Evolutionary conservation across 2,329 filamentous ascomycete species (phyloP), one percentile per base, ranked within the genome.

Genomic region (Diplodia mutila): DNA sequence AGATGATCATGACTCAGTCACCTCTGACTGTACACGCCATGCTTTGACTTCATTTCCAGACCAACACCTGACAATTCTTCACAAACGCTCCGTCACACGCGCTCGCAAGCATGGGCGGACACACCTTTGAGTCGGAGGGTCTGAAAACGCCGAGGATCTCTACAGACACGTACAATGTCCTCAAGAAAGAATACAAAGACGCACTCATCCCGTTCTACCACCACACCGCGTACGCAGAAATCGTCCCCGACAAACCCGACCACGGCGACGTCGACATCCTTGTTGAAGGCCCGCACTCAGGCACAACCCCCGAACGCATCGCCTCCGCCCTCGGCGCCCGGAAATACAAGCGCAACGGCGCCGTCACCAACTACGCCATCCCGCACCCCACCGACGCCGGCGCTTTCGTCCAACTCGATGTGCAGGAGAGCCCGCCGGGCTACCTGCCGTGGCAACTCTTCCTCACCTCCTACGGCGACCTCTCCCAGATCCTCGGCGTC

Each of bases 251-350:
- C 1, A 95, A 95, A 77, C 51, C 71, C 0, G 86, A 88, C 71
- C 85, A 87, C 73, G 92, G 92, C 23, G 92, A 95, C 71, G 80
- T 96, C 46, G 92, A 95, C 77, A 82, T 94, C 68, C 77, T 93
- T 1, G 84, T 92, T 1, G 79, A 72, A 66, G 69, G 61, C 8
- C 70, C 74, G 3, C 61, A 71, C 25, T 57, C 34, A 9, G 27
- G 53, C 8, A 55, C 75, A 18, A 69, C 72, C 23, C 71, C 75
- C 66, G 66, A 73, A 23, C 70, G 72, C 1, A 73, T 88, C 9
- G 76, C 76, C 1, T 67, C 69, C 4, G 72, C 79, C 0, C 76
- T 92, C 0, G 78, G 79, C 3, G 87, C 89, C 0, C 42, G 70
- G 72, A 2, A 65, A 73, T 67, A 53, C 70, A 39, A 59, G 67